These are phyloP conservation scores for Rubia peregrina DNA, from an alignment of 305 asterid genomes.

Conservation along the genomic window DNA sequence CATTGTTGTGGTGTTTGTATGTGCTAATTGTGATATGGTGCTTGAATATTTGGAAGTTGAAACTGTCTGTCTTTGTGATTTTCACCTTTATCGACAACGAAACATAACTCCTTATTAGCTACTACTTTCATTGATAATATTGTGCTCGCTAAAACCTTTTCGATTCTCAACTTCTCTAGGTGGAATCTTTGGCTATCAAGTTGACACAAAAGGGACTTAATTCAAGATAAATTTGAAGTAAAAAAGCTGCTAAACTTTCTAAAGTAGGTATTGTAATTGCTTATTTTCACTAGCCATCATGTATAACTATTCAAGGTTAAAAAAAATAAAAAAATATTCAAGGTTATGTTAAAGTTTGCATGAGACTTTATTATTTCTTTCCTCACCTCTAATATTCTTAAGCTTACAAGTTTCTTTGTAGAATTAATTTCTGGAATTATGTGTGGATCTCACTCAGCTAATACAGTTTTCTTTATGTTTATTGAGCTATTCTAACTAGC, in stretches of 20 bases:
- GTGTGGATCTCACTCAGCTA: not conserved
- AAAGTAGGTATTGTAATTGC: conserved; percentile 53
- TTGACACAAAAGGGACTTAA: conserved; percentile 95
- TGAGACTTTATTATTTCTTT: not conserved
- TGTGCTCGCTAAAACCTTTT: not conserved
- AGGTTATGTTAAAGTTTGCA: not conserved
- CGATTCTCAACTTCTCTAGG: conserved; percentile 37
- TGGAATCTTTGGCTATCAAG: conserved; percentile 92
- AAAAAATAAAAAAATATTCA: too few species aligned
- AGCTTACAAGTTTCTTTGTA: not conserved
- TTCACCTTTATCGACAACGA: too few species aligned
- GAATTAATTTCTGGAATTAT: not conserved
- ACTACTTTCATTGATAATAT: not conserved
- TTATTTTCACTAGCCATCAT: not conserved
- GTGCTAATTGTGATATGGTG: too few species aligned
- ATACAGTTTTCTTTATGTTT: not conserved
- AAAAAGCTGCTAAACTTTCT: conserved; percentile 85
- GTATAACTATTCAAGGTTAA: not conserved
- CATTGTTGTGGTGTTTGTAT: too few species aligned
- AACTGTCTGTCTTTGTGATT: too few species aligned
- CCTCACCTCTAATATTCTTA: too few species aligned
- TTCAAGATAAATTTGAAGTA: conserved; percentile 97
- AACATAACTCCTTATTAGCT: not conserved
- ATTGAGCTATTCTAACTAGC: not conserved
- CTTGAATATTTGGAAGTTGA: too few species aligned